Base-by-base conservation (phyloP, 2,329 filamentous ascomycete species). In the Neophaeococcomyces mojaviensis region DNA sequence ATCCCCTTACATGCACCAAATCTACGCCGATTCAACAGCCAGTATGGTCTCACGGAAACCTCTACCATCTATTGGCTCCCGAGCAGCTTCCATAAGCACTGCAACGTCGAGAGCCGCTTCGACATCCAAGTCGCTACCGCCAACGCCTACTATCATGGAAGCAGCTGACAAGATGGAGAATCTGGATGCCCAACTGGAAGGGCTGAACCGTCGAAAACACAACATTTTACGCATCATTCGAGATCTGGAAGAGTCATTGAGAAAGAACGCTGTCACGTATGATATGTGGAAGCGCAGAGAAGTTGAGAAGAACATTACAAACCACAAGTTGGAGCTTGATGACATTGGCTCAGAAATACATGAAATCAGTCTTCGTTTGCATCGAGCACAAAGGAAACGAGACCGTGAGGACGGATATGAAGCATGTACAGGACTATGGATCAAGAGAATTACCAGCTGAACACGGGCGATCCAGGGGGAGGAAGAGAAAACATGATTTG, bases 241-340 rank as follows among this genome's bases (percentile, higher is more conserved):
- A 52, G 84, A 90, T 62, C 81, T 90, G 72, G 87, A 81, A 48
- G 80, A 87, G 61, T 73, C 88, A 48, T 84, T 88, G 72, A 84
- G 84, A 33, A 79, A 75, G 30, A 82, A 86, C 51, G 71, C 87
- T 32, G 69, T 85, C 59, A 77, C 80, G 24, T 82, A 81, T 56
- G 74, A 79, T 7, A 77, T 84, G 40, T 81, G 86, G 55, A 73
- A 73, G 44, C 66, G 71, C 32, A 68, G 71, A 19, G 69, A 73
- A 48, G 75, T 78, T 51, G 76, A 76, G 59, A 69, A 66, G 57
- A 87, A 84, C 60, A 79, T 92, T 0, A 78, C 82, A 52, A 73
- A 69, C 18, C 69, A 89, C 42, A 75, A 76, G 48, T 65, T 67
- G 41, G 84, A 89, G 61, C 72, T 90, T 30, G 77, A 81, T 3